Conservation (phyloP, 2,329 filamentous ascomycete genomes). For the Cordyceps cateniannulata region DNA sequence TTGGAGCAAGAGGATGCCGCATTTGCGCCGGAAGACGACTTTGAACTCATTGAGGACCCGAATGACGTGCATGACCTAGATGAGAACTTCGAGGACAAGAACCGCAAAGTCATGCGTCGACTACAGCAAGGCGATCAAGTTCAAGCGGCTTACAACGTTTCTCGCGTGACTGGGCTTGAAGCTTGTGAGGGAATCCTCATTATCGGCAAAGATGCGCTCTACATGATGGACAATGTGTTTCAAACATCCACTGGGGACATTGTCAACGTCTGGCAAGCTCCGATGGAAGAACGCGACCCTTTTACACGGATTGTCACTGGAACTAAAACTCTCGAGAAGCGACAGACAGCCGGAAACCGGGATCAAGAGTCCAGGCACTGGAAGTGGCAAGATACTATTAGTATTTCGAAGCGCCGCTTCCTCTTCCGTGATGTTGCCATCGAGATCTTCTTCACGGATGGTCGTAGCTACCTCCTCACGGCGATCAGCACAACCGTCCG, state of each 20-base stretch:
- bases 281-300: slow-evolving; percentile 83
- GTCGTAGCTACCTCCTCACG: slow-evolving; percentile 88
- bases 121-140: slow-evolving; percentile 87
- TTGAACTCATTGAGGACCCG: slow-evolving; percentile 91
- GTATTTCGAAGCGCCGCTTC: slow-evolving; percentile 91
- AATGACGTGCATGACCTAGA: slow-evolving; percentile 70
- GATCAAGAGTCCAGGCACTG: slow-evolving; percentile 85
- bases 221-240: slow-evolving; percentile 95
- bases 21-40: slow-evolving; percentile 71
- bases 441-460: slow-evolving; percentile 97
- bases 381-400: slow-evolving; percentile 92
- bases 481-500: slow-evolving; percentile 66
- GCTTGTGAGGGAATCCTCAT: slow-evolving; percentile 91
- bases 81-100: slow-evolving; percentile 90
- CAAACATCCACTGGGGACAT: slow-evolving; percentile 93
- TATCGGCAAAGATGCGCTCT: slow-evolving; percentile 83
- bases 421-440: slow-evolving; percentile 91
- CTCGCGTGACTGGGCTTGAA: slow-evolving; percentile 86
- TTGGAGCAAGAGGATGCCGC: slow-evolving; percentile 22
- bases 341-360: slow-evolving; percentile 41
- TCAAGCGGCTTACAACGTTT: slow-evolving; percentile 91
- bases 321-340: slow-evolving; percentile 55
- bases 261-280: slow-evolving; percentile 92
- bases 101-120: slow-evolving; percentile 93
- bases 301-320: slow-evolving; percentile 89